A percentile compares a stretch with the other conserved stretches of the same genome.
phyloP scores from a whole-genome alignment of 169 alveolate species.

The Cryptosporidium sp. region DNA sequence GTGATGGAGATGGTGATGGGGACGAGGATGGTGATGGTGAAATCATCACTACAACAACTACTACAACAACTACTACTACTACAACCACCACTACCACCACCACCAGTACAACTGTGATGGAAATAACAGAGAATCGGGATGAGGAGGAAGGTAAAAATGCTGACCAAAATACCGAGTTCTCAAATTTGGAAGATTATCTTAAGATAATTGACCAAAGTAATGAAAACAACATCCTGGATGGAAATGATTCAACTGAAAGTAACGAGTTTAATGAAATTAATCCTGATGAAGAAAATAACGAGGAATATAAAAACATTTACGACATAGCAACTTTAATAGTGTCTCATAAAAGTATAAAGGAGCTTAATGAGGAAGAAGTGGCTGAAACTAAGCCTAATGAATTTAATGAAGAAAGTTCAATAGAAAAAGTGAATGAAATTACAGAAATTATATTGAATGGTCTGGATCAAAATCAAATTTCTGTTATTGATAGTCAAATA shows the following conservation, averaged over 20 bases:
- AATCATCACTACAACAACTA: conserved; percentile 50
- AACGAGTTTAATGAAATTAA: not conserved
- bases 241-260: not conserved
- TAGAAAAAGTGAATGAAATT: not conserved
- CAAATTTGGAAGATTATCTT: conserved; percentile 23
- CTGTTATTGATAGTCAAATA: conserved; percentile 1
- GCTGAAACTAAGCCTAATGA: not conserved
- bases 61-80: conserved; percentile 54
- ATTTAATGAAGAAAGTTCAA: not conserved
- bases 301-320: conserved; percentile 31
- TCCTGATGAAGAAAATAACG: conserved; percentile 13
- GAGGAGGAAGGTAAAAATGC: not conserved
- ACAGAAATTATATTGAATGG: not conserved
- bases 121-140: not conserved
- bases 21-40: no score
- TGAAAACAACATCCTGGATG: not conserved
- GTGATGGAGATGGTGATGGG: no score
- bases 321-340: conserved; percentile 42
- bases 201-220: not conserved
- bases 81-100: conserved; percentile 65
- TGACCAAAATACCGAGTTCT: not conserved
- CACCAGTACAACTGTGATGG: conserved; percentile 10
- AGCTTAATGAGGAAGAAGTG: not conserved
- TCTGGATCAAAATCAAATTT: not conserved
- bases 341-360: conserved; percentile 8